Percentiles rank a stretch among this genome's conserved stretches.
phyloP scores from a whole-genome alignment of 306 rosid genomes.

The Gastrolobium villosum region DNA sequence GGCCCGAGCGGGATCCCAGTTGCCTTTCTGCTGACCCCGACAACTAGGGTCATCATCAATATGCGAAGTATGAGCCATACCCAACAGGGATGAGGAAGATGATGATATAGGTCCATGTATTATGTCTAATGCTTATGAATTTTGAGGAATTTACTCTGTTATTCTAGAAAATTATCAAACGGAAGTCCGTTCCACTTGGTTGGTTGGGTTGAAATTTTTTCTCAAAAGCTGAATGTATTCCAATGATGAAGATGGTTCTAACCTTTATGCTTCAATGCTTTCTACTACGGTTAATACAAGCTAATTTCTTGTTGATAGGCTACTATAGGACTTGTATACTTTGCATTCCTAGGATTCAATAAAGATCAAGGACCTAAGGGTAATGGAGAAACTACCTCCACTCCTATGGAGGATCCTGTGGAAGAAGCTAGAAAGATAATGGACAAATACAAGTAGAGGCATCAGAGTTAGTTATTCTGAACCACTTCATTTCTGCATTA shows the following conservation, averaged over 20 bases:
- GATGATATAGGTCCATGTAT: background rate
- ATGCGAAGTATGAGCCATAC: no score
- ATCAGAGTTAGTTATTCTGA: slow-evolving; percentile 46
- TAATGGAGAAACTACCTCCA: slow-evolving; percentile 50
- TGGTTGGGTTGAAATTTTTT: background rate
- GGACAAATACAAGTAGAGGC: slow-evolving; percentile 89
- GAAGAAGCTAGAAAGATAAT: slow-evolving; percentile 94
- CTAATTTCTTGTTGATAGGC: slow-evolving; percentile 65
- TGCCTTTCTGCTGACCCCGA: no score
- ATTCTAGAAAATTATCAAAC: background rate
- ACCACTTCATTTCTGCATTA: slow-evolving; percentile 39
- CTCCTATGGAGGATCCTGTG: slow-evolving; percentile 72
- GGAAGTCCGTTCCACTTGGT: background rate
- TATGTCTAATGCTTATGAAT: background rate
- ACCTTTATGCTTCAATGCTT: background rate
- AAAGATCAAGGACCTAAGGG: slow-evolving; percentile 74
- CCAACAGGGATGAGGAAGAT: slow-evolving; percentile 18
- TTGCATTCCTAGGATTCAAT: slow-evolving; percentile 82
- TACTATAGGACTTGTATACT: slow-evolving; percentile 85
- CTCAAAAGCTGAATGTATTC: slow-evolving; percentile 8
- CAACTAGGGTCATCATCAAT: no score
- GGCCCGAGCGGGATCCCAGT: no score
- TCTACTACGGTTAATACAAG: slow-evolving; percentile 24
- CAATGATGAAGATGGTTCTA: background rate
- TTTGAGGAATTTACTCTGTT: slow-evolving; percentile 11